Base-by-base conservation (phyloP, 2,329 filamentous ascomycete genomes). In the Endothia cerciana region DNA sequence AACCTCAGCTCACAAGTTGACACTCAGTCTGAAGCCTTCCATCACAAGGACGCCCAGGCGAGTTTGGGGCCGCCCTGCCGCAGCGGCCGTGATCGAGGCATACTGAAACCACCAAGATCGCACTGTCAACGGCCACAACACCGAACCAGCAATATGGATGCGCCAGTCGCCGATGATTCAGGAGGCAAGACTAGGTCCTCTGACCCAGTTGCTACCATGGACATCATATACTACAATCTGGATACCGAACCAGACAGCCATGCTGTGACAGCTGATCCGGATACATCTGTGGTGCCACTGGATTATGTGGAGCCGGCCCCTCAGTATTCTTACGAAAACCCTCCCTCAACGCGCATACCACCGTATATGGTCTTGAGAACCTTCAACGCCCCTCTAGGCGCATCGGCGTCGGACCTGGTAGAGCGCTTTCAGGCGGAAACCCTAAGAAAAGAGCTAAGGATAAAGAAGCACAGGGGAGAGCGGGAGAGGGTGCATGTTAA, bases 181-280 rank as follows among this genome's bases (percentile, higher is more conserved):
- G 3, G 28, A 33, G 3, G 28, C 28, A 11, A 33, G 25, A 7
- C 51, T 5, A 11, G 17, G 8, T 33, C 28, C 28, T 55, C 28
- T 19, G 6, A 11, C 10, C 15, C 51, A 0, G 4, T 36, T 30
- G 15, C 51, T n/a, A 5, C 15, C 6, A 1, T 55, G 28, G 51
- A 55, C 19, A 55, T 55, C 51, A 55, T 36, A 33, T 55, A 55
- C 28, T 55, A 55, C 13, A 33, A 55, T 11, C 19, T 55, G 51
- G 51, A 55, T n/a, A 36, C 30, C 2, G 15, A 55, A 17, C 51
- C 51, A 55, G 51, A 28, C 30, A 55, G 28, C 28, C 28, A 4
- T 8, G 30, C 2, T 19, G 51, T 55, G 19, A 55, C 28, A 33
- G 51, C 51, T 33, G 5, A 55, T 36, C 51, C 51, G 25, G 51